These are phyloP conservation scores for Nicotiana knightiana DNA, from an alignment of 257 asterid species.

Conservation along the genomic window DNA sequence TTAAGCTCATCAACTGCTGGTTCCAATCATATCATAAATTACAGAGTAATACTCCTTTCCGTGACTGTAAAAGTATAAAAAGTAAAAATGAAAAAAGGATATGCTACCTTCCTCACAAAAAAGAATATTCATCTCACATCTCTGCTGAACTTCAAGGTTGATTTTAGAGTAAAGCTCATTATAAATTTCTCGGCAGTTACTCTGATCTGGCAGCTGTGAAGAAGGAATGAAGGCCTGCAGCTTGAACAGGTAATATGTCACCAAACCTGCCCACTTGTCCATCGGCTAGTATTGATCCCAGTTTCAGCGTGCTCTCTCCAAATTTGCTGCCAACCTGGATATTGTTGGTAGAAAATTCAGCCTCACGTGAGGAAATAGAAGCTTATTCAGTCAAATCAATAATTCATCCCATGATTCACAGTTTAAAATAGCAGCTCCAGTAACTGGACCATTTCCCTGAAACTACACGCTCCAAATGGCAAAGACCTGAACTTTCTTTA, in stretches of 20 bases:
- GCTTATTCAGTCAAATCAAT: neutral
- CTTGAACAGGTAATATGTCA: slow-evolving; percentile 94
- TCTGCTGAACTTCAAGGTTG: neutral
- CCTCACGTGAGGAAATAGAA: neutral
- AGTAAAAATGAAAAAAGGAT: neutral
- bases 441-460: neutral
- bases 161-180: neutral
- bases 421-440: neutral
- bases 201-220: slow-evolving; percentile 76
- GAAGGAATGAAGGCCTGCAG: slow-evolving; percentile 96
- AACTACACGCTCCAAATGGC: neutral
- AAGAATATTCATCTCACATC: neutral
- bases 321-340: slow-evolving; percentile 94
- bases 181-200: neutral
- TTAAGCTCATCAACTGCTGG: slow-evolving; percentile 1
- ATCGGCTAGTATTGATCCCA: slow-evolving; percentile 88
- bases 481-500: neutral
- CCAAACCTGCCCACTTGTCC: slow-evolving; percentile 99
- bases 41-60: neutral
- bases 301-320: slow-evolving; percentile 90
- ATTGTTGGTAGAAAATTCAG: slow-evolving; percentile 4
- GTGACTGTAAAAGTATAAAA: neutral
- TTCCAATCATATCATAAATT: neutral
- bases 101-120: neutral
- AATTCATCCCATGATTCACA: neutral